phyloP scores from a whole-genome alignment of 192 early-diverging fungal species.

The Backusella tuberculispora region DNA sequence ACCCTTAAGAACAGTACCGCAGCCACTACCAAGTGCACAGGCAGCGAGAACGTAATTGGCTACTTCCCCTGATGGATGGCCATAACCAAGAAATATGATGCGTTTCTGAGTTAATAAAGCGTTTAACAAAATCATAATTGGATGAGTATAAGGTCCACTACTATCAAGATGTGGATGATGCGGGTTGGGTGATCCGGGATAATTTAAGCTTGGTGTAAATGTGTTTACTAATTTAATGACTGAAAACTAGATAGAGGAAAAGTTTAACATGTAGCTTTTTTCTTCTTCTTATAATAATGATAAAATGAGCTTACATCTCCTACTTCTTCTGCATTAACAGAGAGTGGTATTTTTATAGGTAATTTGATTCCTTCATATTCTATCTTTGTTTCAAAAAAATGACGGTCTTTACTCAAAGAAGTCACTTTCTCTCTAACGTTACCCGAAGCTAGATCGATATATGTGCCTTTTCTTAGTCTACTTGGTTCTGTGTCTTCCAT shows the following conservation, averaged over 20 bases:
- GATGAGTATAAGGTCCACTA: conserved; percentile 81
- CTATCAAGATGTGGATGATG: conserved; percentile 92
- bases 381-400: conserved; percentile 84
- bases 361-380: conserved; percentile 85
- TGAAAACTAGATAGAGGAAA: conserved; percentile 65
- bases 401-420: conserved; percentile 80
- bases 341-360: conserved; percentile 86
- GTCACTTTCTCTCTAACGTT: conserved; percentile 47
- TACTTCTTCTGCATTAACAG: conserved; percentile 86
- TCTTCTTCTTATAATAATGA: neutral
- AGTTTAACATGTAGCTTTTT: neutral
- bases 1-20: conserved; percentile 82
- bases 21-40: conserved; percentile 88
- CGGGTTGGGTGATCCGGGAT: conserved; percentile 45
- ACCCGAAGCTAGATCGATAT: conserved; percentile 51
- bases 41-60: conserved; percentile 92
- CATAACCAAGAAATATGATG: conserved; percentile 89
- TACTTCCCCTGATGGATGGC: conserved; percentile 89
- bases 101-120: conserved; percentile 93
- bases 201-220: conserved; percentile 60
- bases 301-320: conserved; percentile 71
- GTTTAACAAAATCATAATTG: conserved; percentile 86
- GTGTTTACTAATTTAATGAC: conserved; percentile 80
- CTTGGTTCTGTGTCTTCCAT: conserved; percentile 12
- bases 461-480: conserved; percentile 50